These are phyloP conservation scores for Trichoderma koningiopsis DNA, from an alignment of 2,329 filamentous ascomycete species.

Conservation along the genomic window DNA sequence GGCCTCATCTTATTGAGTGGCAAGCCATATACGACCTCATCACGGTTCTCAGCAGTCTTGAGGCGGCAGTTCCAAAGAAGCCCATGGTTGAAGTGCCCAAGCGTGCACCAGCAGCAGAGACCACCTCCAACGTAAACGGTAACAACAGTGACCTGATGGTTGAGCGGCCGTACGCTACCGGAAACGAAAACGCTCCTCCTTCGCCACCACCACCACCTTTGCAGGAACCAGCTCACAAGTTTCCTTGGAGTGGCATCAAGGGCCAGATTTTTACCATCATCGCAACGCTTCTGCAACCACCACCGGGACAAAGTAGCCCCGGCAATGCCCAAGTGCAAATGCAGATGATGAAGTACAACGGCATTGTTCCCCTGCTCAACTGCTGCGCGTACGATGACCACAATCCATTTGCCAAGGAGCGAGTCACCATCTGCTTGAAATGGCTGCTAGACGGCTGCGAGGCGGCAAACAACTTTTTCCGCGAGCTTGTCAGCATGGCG, in stretches of 20 bases:
- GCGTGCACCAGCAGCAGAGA: constrained; percentile 31
- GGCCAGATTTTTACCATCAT: constrained; percentile 90
- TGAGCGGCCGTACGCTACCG: constrained; percentile 63
- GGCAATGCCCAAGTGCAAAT: constrained; percentile 77
- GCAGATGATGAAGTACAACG: constrained; percentile 82
- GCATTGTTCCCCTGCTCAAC: constrained; percentile 83
- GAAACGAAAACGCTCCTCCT: constrained; percentile 34
- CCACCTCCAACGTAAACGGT: constrained; percentile 32
- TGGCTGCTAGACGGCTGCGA: constrained; percentile 76
- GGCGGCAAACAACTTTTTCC: constrained; percentile 71
- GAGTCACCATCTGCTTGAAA: constrained; percentile 85
- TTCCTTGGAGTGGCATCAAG: constrained; percentile 76
- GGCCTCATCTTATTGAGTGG: constrained; percentile 85
- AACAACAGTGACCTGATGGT: constrained; percentile 46
- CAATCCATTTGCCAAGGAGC: constrained; percentile 92
- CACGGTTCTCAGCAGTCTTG: constrained; percentile 81
- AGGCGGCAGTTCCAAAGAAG: constrained; percentile 84
- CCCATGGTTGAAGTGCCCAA: constrained; percentile 57
- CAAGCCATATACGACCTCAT: constrained; percentile 88
- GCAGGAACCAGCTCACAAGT: constrained; percentile 66
- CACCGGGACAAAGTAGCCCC: constrained; percentile 59
- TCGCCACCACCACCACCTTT: constrained; percentile 50
- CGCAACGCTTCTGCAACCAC: constrained; percentile 85
- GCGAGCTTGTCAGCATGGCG: constrained; percentile 58
- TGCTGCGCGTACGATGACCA: constrained; percentile 91